Percentiles rank a stretch among this genome's conserved stretches.
These are phyloP conservation scores for Hansenula lynferdii DNA, from an alignment of 1,139 yeast species.

Conservation along the genomic window DNA sequence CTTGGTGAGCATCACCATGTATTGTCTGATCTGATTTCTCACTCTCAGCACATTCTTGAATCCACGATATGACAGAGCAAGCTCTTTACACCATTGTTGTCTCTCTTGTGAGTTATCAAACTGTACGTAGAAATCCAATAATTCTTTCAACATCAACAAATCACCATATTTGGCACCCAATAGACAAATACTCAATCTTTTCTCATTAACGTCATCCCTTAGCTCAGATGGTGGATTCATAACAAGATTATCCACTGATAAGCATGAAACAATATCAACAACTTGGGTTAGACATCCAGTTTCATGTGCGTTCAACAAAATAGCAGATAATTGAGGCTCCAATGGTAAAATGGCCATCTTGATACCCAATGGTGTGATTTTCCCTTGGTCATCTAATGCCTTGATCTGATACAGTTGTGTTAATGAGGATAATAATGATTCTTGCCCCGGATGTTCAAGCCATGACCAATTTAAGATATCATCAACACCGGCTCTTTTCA, in stretches of 20 bases:
- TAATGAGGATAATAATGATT: conserved; percentile 70
- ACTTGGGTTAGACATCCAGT: conserved; percentile 57
- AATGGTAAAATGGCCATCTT: conserved; percentile 88
- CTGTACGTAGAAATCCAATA: conserved; percentile 55
- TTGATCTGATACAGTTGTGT: conserved; percentile 72
- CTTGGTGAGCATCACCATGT: conserved; percentile 40
- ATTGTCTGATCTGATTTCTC: conserved; percentile 68
- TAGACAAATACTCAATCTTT: conserved; percentile 59
- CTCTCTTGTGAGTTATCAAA: conserved; percentile 47
- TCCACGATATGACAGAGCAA: conserved; percentile 74
- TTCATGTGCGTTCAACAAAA: conserved; percentile 64
- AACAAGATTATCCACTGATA: conserved; percentile 86
- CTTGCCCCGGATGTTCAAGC: conserved; percentile 87
- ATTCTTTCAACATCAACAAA: conserved; percentile 74
- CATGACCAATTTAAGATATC: conserved; percentile 86
- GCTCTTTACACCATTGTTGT: conserved; percentile 78
- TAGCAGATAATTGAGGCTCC: conserved; percentile 93
- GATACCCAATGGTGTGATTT: conserved; percentile 69
- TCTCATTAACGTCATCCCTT: conserved; percentile 72
- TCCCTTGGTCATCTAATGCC: conserved; percentile 74
- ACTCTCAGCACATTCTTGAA: conserved; percentile 74
- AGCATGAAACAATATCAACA: conserved; percentile 85
- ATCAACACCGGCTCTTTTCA: conserved; percentile 78
- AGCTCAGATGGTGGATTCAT: conserved; percentile 74
- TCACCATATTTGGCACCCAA: conserved; percentile 77